Percentiles rank a stretch among this genome's conserved stretches.
Evolutionary conservation across 2,329 filamentous ascomycete genomes (phyloP).

Genomic region (Lasiodiplodia sp.): DNA sequence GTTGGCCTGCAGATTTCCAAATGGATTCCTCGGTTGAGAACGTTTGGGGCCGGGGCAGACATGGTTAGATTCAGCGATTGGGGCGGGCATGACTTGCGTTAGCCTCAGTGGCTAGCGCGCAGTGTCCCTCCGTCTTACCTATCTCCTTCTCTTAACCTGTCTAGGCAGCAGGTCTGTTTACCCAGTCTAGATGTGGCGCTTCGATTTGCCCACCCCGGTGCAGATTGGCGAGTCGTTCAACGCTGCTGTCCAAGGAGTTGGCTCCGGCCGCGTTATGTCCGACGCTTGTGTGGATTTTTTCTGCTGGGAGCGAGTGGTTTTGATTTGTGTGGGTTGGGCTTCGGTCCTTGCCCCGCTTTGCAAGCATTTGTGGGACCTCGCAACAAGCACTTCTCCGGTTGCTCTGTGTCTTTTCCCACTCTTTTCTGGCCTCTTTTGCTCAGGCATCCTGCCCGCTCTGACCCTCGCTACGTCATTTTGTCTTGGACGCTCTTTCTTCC

Average conservation of each 20-base stretch:
- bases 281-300: neutral
- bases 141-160: neutral
- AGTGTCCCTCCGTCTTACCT: neutral
- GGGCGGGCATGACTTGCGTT: constrained; percentile 9
- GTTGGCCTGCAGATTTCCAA: neutral
- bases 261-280: constrained; percentile 20
- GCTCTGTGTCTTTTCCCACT: neutral
- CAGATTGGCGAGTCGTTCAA: constrained; percentile 2
- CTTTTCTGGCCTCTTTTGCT: neutral
- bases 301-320: neutral
- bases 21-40: neutral
- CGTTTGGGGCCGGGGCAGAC: neutral
- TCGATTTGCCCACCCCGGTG: neutral
- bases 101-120: neutral
- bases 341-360: neutral
- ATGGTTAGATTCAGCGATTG: constrained; percentile 1
- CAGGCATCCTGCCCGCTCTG: neutral
- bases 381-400: neutral
- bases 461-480: constrained; percentile 12
- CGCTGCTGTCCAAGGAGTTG: constrained; percentile 1
- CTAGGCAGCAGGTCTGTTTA: neutral
- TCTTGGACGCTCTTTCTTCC: neutral
- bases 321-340: neutral
- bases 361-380: neutral
- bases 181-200: constrained; percentile 2